These are phyloP conservation scores for Globisporangium nagaii DNA, from an alignment of 352 stramenopile species.

Conservation along the genomic window DNA sequence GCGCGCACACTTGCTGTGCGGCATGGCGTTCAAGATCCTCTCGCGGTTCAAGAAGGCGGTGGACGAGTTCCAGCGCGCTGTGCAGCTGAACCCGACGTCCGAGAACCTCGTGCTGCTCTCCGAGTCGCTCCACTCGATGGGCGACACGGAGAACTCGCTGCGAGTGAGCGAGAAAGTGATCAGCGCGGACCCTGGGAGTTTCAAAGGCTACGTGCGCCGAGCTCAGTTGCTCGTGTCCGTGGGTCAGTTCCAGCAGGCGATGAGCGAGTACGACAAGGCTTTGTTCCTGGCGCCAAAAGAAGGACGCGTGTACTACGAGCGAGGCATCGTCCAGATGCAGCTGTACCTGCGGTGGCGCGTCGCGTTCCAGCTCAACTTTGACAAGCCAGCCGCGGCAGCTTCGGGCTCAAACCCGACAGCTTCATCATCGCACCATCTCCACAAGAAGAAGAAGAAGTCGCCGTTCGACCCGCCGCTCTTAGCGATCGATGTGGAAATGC, in stretches of 20 bases:
- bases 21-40: conserved; percentile 64
- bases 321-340: conserved; percentile 66
- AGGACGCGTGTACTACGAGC: conserved; percentile 61
- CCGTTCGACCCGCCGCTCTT: conserved; percentile 37
- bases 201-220: conserved; percentile 57
- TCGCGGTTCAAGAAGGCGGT: conserved; percentile 63
- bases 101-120: conserved; percentile 78
- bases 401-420: background rate
- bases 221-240: conserved; percentile 58
- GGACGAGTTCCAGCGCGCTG: conserved; percentile 54
- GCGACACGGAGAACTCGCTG: conserved; percentile 74
- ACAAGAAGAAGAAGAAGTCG: conserved; percentile 17
- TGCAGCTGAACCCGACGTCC: conserved; percentile 48
- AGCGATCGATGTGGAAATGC: conserved; percentile 40
- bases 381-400: background rate
- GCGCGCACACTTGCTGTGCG: conserved; percentile 42
- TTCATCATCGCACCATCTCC: background rate
- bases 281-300: conserved; percentile 54
- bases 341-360: conserved; percentile 59
- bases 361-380: conserved; percentile 46
- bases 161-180: conserved; percentile 72
- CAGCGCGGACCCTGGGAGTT: conserved; percentile 45
- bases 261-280: conserved; percentile 65
- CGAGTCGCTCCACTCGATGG: conserved; percentile 72
- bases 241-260: conserved; percentile 33